Evolutionary conservation across 2,329 filamentous ascomycete species (phyloP), one percentile per base, ranked within the genome.

Genomic region (Xenoacremonium recifei): DNA sequence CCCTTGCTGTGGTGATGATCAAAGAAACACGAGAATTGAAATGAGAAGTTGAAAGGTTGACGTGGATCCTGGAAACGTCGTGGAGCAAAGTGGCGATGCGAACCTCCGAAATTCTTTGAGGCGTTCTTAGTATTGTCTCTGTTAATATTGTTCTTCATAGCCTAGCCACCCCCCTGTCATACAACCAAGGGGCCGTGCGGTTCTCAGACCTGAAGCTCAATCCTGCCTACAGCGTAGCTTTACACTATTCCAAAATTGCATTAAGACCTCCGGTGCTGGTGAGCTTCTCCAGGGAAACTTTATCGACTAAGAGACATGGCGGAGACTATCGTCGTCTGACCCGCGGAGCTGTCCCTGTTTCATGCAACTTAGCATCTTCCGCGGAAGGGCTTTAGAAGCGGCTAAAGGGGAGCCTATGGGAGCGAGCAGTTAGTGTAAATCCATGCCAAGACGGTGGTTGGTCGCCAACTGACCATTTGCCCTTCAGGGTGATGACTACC

Each of bases 401-500:
- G 32, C 57, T 57, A 37, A 64, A 64, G 5, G 61, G 61, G 32
- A 64, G 54, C 61, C 61, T 64, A 30, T 6, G 23, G 16, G 37
- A 7, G 21, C 57, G 34, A 54, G 35, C 20, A 25, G 21, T 35
- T n/a, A n/a, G n/a, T n/a, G n/a, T n/a, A n/a, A n/a, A n/a, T n/a
- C n/a, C n/a, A n/a, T n/a, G n/a, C n/a, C n/a, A n/a, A 12, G 10
- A 18, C 15, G n/a, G 7, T 35, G 17, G 39, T 30, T 20, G 35
- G 20, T 21, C n/a, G 36, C 30, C 20, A 25, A 64, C 80, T 65
- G 64, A 90, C 88, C 89, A 93, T 72, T 93, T 93, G 20, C 89
- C 88, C 55, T 84, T 80, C 57, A 91, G 60, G 3, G 87, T 91
- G 53, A 96, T 95, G 54, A 90, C 82, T 4, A 86, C 89, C 89